Percentiles rank a stretch among this genome's conserved stretches.
Conservation (phyloP, 176 grass and related monocot genomes). For the Carex cristatella region DNA sequence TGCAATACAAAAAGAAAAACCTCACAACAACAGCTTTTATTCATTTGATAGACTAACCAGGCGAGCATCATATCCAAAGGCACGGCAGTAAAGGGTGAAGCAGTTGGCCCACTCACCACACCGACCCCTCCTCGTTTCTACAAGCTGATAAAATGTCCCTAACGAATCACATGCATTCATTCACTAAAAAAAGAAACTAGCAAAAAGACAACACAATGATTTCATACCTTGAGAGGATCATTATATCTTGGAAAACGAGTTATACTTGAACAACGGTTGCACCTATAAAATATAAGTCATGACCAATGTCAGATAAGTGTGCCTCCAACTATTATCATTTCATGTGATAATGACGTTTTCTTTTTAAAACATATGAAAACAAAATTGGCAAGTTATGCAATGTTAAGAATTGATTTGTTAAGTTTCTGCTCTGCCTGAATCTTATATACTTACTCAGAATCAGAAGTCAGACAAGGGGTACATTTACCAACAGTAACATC, state of each 20-base stretch:
- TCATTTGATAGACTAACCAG: conserved; percentile 54
- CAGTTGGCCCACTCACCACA: conserved; percentile 99
- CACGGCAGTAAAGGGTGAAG: conserved; percentile 87
- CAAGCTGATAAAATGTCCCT: conserved; percentile 44
- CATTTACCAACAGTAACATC: not conserved
- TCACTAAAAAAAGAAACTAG: not conserved
- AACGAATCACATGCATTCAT: not conserved
- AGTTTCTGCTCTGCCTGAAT: not conserved
- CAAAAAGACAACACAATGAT: conserved; percentile 3
- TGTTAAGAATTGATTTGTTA: not conserved
- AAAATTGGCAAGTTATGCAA: not conserved
- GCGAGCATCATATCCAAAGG: conserved; percentile 92
- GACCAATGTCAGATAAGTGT: not conserved
- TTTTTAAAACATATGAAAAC: not conserved
- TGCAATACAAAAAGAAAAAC: conserved; percentile 9
- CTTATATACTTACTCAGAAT: not conserved
- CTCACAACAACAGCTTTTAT: not conserved
- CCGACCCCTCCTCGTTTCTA: conserved; percentile 87
- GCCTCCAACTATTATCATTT: not conserved
- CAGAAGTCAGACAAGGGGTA: not conserved
- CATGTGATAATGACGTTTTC: not conserved
- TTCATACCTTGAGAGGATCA: conserved; percentile 78
- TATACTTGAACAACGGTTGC: conserved; percentile 58
- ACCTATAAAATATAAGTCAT: conserved; percentile 40
- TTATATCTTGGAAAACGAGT: conserved; percentile 94